These are phyloP conservation scores for Plasmodium yoelii DNA, from an alignment of 169 alveolate species.

Conservation along the genomic window DNA sequence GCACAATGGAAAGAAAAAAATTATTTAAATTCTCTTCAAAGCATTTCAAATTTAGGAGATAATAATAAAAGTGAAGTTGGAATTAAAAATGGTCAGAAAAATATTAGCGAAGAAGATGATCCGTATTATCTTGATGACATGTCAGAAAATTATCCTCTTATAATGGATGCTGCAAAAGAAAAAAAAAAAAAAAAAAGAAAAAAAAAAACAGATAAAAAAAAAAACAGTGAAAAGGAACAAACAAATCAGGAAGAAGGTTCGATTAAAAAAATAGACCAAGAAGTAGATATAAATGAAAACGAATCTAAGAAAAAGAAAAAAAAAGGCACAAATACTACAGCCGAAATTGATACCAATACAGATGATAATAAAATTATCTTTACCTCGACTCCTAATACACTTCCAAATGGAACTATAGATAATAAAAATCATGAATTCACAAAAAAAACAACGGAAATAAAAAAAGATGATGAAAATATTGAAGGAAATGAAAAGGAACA, in stretches of 20 bases:
- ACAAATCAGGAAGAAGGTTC: constrained; percentile 3
- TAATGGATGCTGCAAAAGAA: constrained; percentile 27
- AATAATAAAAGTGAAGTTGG: not conserved
- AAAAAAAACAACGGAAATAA: not conserved
- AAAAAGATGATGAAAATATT: not conserved
- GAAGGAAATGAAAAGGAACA: constrained; percentile 6
- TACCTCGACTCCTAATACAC: too few species aligned
- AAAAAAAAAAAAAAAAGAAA: constrained; percentile 44
- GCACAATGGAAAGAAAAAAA: constrained; percentile 16
- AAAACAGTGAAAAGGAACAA: constrained; percentile 8
- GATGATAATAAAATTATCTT: not conserved
- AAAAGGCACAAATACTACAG: not conserved
- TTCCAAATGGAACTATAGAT: too few species aligned
- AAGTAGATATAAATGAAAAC: not conserved
- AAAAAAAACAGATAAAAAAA: constrained; percentile 43
- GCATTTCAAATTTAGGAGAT: not conserved
- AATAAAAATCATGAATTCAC: too few species aligned
- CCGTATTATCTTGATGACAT: constrained; percentile 26
- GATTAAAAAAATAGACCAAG: not conserved
- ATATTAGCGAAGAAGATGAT: constrained; percentile 12
- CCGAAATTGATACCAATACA: not conserved
- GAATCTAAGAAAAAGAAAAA: not conserved
- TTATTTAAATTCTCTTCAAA: constrained; percentile 20
- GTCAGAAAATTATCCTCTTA: constrained; percentile 53
- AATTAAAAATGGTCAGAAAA: not conserved